Evolutionary conservation across 805 yeast genomes (phyloP), one percentile per base, ranked within the genome.

Genomic region (Dipodascopsis tothii): DNA sequence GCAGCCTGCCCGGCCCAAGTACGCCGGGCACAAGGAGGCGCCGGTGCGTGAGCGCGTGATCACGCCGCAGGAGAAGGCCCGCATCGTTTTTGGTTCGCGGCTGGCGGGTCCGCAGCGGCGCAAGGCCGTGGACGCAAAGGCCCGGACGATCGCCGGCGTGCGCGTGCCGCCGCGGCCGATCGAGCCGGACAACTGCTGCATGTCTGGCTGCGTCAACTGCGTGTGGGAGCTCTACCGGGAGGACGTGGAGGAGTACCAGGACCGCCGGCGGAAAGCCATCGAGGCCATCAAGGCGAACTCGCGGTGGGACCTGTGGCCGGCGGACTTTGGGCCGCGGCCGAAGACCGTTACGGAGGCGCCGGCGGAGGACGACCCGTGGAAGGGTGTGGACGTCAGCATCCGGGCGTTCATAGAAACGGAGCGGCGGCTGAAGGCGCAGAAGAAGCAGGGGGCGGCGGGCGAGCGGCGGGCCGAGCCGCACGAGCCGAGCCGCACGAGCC

Each of bases 181-280:
- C 3, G 95, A 85, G 55, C 97, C 97, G 1, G 95, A 88, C 55
- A 87, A 90, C 62, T 90, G 98, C 62, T 90, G 98, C 63, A 87
- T 87, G 95, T 80, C 92, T 45, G 98, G 98, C 1, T 90, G 98
- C 63, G 79, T 85, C 23, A 87, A 90, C 63, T 90, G 98, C 63
- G 97, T 90, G 1, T 92, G 97, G 97, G 96, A 88, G 56, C 66
- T 84, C 43, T 90, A 77, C 60, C 80, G 82, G 52, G 96, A 90
- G 41, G 97, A 92, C 60, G 57, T 88, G 39, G 80, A 77, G 50
- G 85, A 85, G 27, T 92, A 96, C 95, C 77, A 78, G 56, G 59
- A 50, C 1, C 64, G 69, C 56, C 68, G 94, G 17, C 64, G 63
- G 32, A 60, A 69, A 44, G 96, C 95, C 0, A 82, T 72, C 46